phyloP scores from a whole-genome alignment of 2,329 filamentous ascomycete species.

The Periconia sp. region DNA sequence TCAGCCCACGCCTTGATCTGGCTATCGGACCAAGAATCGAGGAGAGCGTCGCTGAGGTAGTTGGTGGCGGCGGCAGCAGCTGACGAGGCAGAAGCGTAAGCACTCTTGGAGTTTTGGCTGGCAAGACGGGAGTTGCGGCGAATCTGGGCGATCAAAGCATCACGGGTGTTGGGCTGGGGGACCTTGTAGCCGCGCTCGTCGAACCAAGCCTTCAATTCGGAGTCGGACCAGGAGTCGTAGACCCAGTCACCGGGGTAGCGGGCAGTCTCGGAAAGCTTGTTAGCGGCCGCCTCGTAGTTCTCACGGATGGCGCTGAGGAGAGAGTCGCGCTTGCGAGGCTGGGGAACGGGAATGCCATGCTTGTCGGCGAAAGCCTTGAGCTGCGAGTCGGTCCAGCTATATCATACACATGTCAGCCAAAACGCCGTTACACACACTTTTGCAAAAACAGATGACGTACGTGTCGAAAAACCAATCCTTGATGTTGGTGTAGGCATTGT shows the following conservation, averaged over 20 bases:
- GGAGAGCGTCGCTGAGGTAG: constrained; percentile 77
- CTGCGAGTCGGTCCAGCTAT: constrained; percentile 87
- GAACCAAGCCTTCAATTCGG: constrained; percentile 90
- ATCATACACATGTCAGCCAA: constrained; percentile 40
- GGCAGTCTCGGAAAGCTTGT: constrained; percentile 73
- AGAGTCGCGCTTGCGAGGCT: constrained; percentile 82
- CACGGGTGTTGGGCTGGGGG: constrained; percentile 80
- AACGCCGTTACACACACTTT: neutral
- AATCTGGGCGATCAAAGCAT: constrained; percentile 84
- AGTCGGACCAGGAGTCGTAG: constrained; percentile 88
- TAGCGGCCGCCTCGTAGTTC: constrained; percentile 77
- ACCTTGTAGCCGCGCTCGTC: constrained; percentile 83
- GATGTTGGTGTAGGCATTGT: constrained; percentile 69
- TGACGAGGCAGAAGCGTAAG: constrained; percentile 46
- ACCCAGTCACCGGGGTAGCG: constrained; percentile 96
- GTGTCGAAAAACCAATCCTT: constrained; percentile 92
- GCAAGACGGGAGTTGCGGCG: constrained; percentile 88
- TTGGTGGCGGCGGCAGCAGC: constrained; percentile 64
- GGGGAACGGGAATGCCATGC: constrained; percentile 82
- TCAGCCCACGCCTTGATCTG: constrained; percentile 92
- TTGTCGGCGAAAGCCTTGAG: constrained; percentile 91
- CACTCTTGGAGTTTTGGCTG: constrained; percentile 66
- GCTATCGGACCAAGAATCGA: constrained; percentile 87
- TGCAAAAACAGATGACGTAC: constrained; percentile 44
- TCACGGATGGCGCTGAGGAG: constrained; percentile 76